phyloP scores from a whole-genome alignment of 164 flowering plant species.

The Vitis amurensis region DNA sequence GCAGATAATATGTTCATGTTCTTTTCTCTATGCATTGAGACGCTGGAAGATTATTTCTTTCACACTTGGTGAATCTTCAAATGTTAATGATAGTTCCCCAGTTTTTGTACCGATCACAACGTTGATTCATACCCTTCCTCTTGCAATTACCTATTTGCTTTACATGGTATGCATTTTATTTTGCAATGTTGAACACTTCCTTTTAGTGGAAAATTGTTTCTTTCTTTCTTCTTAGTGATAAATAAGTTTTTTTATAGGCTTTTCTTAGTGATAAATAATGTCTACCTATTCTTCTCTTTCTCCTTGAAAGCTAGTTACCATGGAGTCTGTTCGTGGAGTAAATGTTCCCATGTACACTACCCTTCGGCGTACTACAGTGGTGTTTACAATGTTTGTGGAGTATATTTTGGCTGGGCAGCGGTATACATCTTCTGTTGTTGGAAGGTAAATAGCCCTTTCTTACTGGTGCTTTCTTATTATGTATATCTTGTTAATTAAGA shows the following conservation, averaged over 20 bases:
- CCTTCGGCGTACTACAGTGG: constrained; percentile 54
- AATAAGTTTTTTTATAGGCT: constrained; percentile 3
- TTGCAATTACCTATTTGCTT: constrained; percentile 52
- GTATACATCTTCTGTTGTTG: constrained; percentile 43
- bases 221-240: neutral
- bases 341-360: constrained; percentile 68
- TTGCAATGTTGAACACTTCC: neutral
- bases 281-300: neutral
- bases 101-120: constrained; percentile 44
- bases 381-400: constrained; percentile 53
- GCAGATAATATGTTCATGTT: constrained; percentile 62
- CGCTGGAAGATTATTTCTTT: constrained; percentile 51
- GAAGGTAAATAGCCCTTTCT: constrained; percentile 36
- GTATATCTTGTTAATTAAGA: neutral
- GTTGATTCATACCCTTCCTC: constrained; percentile 47
- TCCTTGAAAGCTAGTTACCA: constrained; percentile 42
- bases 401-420: constrained; percentile 46
- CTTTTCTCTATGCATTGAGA: constrained; percentile 45
- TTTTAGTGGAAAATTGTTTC: neutral
- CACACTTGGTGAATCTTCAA: constrained; percentile 31
- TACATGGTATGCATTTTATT: constrained; percentile 35
- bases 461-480: neutral
- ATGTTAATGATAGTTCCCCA: constrained; percentile 22
- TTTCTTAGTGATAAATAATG: constrained; percentile 3
- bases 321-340: constrained; percentile 66